Conservation (phyloP, 2,329 filamentous ascomycete species). For the Fusarium napiforme region DNA sequence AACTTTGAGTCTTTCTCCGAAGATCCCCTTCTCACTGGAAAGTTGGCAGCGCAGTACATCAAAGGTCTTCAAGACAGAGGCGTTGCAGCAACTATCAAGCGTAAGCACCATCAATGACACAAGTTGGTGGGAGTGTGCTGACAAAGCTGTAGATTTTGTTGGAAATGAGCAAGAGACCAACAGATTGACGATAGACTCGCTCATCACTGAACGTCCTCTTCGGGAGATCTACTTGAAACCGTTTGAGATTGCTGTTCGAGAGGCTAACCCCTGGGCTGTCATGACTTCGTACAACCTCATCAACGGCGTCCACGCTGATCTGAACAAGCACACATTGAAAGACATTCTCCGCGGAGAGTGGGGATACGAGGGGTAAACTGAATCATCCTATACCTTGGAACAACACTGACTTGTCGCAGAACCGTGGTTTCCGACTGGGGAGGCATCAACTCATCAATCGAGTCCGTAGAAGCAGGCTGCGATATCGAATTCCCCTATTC, state of each 20-base stretch:
- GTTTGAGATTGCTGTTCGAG: slow-evolving; percentile 77
- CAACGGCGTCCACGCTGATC: slow-evolving; percentile 68
- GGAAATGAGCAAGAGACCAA: slow-evolving; percentile 78
- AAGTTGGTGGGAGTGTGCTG: not conserved
- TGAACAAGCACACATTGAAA: slow-evolving; percentile 65
- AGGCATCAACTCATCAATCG: slow-evolving; percentile 65
- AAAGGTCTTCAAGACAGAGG: slow-evolving; percentile 78
- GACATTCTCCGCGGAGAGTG: slow-evolving; percentile 70
- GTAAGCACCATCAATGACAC: slow-evolving; percentile 51
- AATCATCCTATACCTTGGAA: not conserved
- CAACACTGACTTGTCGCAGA: slow-evolving; percentile 47
- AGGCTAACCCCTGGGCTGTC: slow-evolving; percentile 75
- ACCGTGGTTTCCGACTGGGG: slow-evolving; percentile 70
- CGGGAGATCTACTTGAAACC: slow-evolving; percentile 79
- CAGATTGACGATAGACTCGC: slow-evolving; percentile 66
- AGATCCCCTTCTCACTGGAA: slow-evolving; percentile 81
- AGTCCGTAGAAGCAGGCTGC: slow-evolving; percentile 65
- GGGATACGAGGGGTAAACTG: slow-evolving; percentile 66
- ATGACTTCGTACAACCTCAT: slow-evolving; percentile 77
- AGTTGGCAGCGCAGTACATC: slow-evolving; percentile 77
- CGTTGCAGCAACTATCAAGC: slow-evolving; percentile 82
- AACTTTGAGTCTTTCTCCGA: slow-evolving; percentile 91
- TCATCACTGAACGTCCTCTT: slow-evolving; percentile 72
- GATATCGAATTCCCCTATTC: slow-evolving; percentile 70
- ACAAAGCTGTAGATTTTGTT: slow-evolving; percentile 64